phyloP scores from a whole-genome alignment of 495 filamentous ascomycete species.

The Aspergillus hancockii region DNA sequence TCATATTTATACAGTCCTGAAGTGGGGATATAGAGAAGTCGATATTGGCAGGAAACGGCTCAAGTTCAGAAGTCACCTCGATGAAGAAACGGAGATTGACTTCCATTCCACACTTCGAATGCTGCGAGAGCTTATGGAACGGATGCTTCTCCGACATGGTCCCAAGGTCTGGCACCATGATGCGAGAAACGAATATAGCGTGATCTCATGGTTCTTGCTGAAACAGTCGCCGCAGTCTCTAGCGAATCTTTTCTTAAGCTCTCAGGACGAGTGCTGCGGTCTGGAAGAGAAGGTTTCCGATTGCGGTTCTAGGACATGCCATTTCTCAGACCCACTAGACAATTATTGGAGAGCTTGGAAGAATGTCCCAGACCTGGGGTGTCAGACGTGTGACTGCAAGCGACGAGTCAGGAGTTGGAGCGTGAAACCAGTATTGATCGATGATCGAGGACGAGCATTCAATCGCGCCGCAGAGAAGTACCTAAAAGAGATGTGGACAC shows the following conservation, averaged over 20 bases:
- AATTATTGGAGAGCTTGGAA: slow-evolving; percentile 34
- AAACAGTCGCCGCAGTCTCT: slow-evolving; percentile 29
- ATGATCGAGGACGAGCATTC: slow-evolving; percentile 27
- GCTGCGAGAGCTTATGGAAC: slow-evolving; percentile 31
- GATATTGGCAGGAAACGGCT: slow-evolving; percentile 29
- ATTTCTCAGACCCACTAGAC: slow-evolving; percentile 31
- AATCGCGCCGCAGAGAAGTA: slow-evolving; percentile 28
- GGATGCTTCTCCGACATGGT: slow-evolving; percentile 33
- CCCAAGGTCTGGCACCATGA: slow-evolving; percentile 32
- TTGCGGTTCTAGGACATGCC: slow-evolving; percentile 18
- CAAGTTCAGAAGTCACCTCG: slow-evolving; percentile 26
- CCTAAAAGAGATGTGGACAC: slow-evolving; percentile 30
- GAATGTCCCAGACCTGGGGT: slow-evolving; percentile 25
- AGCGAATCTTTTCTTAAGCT: slow-evolving; percentile 27
- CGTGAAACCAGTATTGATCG: slow-evolving; percentile 30
- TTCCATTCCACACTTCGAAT: slow-evolving; percentile 34
- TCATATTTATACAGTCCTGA: slow-evolving; percentile 28
- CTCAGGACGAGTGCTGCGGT: slow-evolving; percentile 30
- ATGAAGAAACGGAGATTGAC: slow-evolving; percentile 27
- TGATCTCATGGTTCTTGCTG: slow-evolving; percentile 34
- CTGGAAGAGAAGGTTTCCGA: slow-evolving; percentile 23
- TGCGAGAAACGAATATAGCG: slow-evolving; percentile 27
- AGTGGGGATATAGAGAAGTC: slow-evolving; percentile 26
- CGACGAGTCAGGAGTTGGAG: slow-evolving; percentile 30
- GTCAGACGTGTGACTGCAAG: slow-evolving; percentile 30